A percentile compares a stretch with the other conserved stretches of the same genome.
phyloP scores from a whole-genome alignment of 257 asterid genomes.

The Handroanthus guayacan region DNA sequence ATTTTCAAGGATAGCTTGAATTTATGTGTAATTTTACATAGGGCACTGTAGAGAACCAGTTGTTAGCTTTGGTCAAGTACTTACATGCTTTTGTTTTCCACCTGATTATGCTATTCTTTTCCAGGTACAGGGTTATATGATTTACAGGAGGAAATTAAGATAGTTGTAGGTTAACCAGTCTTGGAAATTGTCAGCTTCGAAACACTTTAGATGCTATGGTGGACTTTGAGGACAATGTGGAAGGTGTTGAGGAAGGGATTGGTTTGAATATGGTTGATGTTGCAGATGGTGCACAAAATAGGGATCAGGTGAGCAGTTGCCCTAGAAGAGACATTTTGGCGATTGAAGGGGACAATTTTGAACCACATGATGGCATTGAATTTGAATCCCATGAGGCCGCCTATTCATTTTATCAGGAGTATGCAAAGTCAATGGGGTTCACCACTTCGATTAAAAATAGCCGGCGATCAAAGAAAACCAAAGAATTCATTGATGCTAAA shows the following conservation, averaged over 20 bases:
- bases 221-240: conserved; percentile 54
- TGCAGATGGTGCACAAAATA: conserved; percentile 48
- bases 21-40: background rate
- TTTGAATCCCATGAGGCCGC: conserved; percentile 93
- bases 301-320: conserved; percentile 50
- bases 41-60: background rate
- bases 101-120: background rate
- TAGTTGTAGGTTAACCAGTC: conserved; percentile 19
- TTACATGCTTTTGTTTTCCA: conserved; percentile 18
- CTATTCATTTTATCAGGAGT: conserved; percentile 90
- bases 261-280: conserved; percentile 48
- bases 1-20: conserved; percentile 11
- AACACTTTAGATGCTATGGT: conserved; percentile 56
- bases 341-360: conserved; percentile 61
- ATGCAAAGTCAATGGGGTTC: conserved; percentile 98
- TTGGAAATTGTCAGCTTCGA: conserved; percentile 18
- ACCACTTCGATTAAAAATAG: conserved; percentile 96
- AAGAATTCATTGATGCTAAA: conserved; percentile 95
- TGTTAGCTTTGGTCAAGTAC: background rate
- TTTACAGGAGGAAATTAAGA: conserved; percentile 25
- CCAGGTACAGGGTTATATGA: background rate
- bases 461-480: conserved; percentile 93
- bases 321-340: conserved; percentile 51
- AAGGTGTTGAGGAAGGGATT: conserved; percentile 46
- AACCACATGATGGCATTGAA: conserved; percentile 85